Percentiles rank a stretch among this genome's conserved stretches.
Evolutionary conservation across 2,329 filamentous ascomycete species (phyloP).

Genomic region (Botrytis byssoidea): DNA sequence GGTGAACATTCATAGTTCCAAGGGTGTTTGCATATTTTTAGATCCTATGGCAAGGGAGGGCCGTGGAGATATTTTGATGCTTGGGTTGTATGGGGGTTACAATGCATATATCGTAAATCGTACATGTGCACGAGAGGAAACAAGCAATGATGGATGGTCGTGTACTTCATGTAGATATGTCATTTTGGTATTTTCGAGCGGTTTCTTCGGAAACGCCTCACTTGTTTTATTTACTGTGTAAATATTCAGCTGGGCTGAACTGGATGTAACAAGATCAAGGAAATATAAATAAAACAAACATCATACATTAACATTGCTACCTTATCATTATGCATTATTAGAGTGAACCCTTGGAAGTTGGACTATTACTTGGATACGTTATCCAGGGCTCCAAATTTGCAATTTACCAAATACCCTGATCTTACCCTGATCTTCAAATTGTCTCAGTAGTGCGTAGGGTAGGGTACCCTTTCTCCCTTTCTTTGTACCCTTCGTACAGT

Average conservation of each 20-base stretch:
- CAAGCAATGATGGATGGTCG: background rate
- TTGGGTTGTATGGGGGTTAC: background rate
- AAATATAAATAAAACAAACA: background rate
- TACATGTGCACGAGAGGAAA: background rate
- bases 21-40: background rate
- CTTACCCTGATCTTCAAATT: background rate
- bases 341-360: background rate
- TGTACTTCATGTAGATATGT: background rate
- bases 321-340: background rate
- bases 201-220: background rate
- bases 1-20: background rate
- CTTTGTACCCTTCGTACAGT: background rate
- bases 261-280: background rate
- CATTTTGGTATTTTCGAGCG: background rate
- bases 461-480: background rate
- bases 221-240: background rate
- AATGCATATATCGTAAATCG: background rate
- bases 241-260: slow-evolving; percentile 1
- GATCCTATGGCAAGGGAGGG: background rate
- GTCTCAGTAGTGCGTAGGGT: slow-evolving; percentile 1
- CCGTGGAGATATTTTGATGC: background rate
- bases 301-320: background rate
- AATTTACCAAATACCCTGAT: background rate
- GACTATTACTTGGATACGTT: background rate
- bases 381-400: background rate